Conservation (phyloP, 306 rosid genomes). For the Glycine tomentella region DNA sequence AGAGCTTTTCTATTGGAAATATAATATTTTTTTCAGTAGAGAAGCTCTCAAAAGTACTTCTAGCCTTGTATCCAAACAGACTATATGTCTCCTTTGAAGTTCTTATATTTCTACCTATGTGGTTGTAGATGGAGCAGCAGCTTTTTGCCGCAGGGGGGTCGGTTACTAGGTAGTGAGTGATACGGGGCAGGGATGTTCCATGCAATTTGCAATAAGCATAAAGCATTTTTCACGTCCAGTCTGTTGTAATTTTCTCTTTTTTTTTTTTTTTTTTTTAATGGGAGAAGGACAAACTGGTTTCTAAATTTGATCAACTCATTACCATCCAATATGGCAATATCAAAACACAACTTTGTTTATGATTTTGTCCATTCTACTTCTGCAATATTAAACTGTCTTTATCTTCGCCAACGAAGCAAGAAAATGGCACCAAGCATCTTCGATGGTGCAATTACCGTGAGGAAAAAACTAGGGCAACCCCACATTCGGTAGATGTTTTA, state of each 20-base stretch:
- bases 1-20: no score
- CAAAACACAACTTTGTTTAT: no score
- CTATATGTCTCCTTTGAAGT: not conserved
- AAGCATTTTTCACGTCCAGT: not conserved
- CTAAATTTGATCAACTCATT: no score
- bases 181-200: not conserved
- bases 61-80: no score
- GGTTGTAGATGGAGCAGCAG: slow-evolving; percentile 64
- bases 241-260: slow-evolving; percentile 10
- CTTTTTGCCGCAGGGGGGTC: slow-evolving; percentile 54
- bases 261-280: not conserved
- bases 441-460: no score
- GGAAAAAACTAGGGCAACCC: no score
- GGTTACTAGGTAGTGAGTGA: slow-evolving; percentile 40
- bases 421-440: not conserved
- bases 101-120: slow-evolving; percentile 19
- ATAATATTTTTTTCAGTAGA: no score
- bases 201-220: slow-evolving; percentile 22
- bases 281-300: no score
- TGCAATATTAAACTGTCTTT: slow-evolving; percentile 7
- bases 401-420: slow-evolving; percentile 15
- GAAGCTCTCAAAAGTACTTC: no score
- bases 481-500: no score
- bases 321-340: no score
- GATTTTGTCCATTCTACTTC: not conserved